Evolutionary conservation across 2,329 filamentous ascomycete species (phyloP).

Genomic region (Penicillium brevicompactum): DNA sequence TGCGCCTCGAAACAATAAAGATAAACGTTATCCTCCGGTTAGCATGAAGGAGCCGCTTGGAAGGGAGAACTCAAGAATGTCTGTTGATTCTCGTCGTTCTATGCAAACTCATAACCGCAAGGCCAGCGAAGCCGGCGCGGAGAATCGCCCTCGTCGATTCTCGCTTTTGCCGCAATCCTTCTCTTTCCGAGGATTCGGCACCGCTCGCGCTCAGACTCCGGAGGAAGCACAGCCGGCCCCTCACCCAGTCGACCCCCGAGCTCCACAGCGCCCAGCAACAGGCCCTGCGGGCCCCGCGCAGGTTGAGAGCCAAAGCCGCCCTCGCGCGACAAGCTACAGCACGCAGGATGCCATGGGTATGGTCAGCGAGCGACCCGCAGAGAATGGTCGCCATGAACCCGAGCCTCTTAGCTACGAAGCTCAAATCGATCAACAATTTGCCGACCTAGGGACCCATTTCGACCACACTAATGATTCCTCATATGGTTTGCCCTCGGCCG

Average conservation of each 20-base stretch:
- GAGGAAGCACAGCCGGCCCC: conserved; percentile 42
- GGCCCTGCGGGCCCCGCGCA: conserved; percentile 28
- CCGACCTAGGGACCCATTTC: conserved; percentile 40
- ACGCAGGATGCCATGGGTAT: conserved; percentile 34
- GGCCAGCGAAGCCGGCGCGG: conserved; percentile 66
- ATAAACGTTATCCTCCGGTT: conserved; percentile 81
- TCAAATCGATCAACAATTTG: conserved; percentile 47
- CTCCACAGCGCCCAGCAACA: conserved; percentile 39
- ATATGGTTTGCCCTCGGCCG: conserved; percentile 31
- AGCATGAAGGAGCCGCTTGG: conserved; percentile 80
- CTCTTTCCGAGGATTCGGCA: conserved; percentile 66
- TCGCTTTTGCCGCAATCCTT: conserved; percentile 69
- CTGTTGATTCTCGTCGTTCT: conserved; percentile 74
- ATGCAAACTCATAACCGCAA: conserved; percentile 72
- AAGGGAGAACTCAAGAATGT: conserved; percentile 61
- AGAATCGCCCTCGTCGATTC: conserved; percentile 66
- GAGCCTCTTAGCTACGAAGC: conserved; percentile 38
- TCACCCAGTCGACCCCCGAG: conserved; percentile 38
- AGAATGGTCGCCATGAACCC: conserved; percentile 32
- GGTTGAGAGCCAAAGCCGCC: conserved; percentile 9
- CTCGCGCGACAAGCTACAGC: conserved; percentile 36
- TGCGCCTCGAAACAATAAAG: conserved; percentile 48
- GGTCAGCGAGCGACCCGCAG: conserved; percentile 32
- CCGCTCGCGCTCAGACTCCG: conserved; percentile 53
- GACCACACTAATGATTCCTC: conserved; percentile 31